These are phyloP conservation scores for Rosa chinensis DNA, from an alignment of 306 rosid species.

Conservation along the genomic window DNA sequence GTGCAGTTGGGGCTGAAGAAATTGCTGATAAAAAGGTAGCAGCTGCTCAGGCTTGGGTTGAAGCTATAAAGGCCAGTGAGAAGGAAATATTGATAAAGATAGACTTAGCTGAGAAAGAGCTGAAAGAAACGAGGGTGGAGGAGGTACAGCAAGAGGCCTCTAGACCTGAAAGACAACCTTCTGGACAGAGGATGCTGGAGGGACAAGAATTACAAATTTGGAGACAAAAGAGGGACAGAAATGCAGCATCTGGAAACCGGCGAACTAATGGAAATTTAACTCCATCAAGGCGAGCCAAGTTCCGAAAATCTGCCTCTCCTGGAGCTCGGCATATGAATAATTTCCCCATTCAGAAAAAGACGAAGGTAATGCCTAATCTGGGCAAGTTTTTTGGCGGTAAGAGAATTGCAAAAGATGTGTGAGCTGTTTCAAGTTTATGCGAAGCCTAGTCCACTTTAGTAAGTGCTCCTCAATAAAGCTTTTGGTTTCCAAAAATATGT, in stretches of 20 bases:
- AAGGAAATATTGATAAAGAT: constrained; percentile 59
- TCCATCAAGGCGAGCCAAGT: constrained; percentile 45
- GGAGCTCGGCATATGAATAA: constrained; percentile 45
- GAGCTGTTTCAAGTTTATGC: constrained; percentile 12
- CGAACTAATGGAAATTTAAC: constrained; percentile 36
- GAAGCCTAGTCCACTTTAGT: not conserved
- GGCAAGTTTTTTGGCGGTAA: constrained; percentile 60
- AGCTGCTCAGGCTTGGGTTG: constrained; percentile 83
- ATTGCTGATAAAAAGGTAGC: constrained; percentile 84
- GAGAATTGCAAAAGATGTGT: constrained; percentile 20
- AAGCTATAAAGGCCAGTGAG: constrained; percentile 89
- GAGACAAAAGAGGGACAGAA: constrained; percentile 50
- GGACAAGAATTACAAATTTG: constrained; percentile 39
- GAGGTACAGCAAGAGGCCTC: constrained; percentile 43
- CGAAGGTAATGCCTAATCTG: constrained; percentile 61
- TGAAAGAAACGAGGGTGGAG: constrained; percentile 46
- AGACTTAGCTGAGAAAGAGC: constrained; percentile 54
- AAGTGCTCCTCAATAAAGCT: not conserved
- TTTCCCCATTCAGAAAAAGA: constrained; percentile 61
- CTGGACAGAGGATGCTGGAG: constrained; percentile 38
- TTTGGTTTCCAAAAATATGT: not conserved
- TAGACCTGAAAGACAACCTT: constrained; percentile 35
- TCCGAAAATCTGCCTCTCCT: constrained; percentile 59
- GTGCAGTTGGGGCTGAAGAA: constrained; percentile 69
- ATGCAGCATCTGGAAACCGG: constrained; percentile 32